Percentiles rank a stretch among this genome's conserved stretches.
phyloP scores from a whole-genome alignment of 2,329 filamentous ascomycete species.

The Aureobasidium pullulans region DNA sequence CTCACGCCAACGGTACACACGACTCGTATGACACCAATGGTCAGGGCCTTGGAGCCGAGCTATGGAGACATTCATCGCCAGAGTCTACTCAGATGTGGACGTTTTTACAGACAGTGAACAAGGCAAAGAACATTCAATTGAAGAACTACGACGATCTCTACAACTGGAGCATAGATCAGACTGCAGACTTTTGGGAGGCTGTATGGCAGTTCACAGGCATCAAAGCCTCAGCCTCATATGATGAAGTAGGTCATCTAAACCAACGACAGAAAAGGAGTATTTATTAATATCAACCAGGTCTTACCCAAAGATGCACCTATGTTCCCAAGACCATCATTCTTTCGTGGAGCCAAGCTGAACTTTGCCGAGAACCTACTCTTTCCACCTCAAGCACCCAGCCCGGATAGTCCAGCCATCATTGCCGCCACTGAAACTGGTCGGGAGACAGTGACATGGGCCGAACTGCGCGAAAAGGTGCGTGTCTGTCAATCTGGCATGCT shows the following conservation, averaged over 20 bases:
- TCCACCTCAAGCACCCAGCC: constrained; percentile 53
- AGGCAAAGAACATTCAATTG: constrained; percentile 57
- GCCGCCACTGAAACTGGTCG: constrained; percentile 68
- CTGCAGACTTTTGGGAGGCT: constrained; percentile 74
- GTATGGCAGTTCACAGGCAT: constrained; percentile 79
- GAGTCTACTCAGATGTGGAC: constrained; percentile 37
- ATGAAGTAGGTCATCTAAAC: constrained; percentile 42
- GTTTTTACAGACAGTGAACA: constrained; percentile 54
- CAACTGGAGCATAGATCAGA: constrained; percentile 73
- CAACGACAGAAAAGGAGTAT: not conserved
- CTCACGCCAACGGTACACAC: not conserved
- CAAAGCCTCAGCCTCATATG: constrained; percentile 56
- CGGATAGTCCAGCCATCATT: constrained; percentile 63
- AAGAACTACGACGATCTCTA: constrained; percentile 68
- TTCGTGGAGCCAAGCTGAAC: constrained; percentile 70
- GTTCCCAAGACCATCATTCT: constrained; percentile 85
- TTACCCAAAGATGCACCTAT: constrained; percentile 61
- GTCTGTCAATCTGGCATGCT: constrained; percentile 64
- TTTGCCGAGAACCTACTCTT: constrained; percentile 94
- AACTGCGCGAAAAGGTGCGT: constrained; percentile 71
- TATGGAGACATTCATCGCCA: constrained; percentile 35
- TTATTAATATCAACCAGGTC: constrained; percentile 45
- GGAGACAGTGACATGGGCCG: constrained; percentile 65
- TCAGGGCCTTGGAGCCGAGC: constrained; percentile 11
- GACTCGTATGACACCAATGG: not conserved